Conservation (phyloP, 225 moss, liverwort and hornwort genomes). For the Sphagnum contortum region DNA sequence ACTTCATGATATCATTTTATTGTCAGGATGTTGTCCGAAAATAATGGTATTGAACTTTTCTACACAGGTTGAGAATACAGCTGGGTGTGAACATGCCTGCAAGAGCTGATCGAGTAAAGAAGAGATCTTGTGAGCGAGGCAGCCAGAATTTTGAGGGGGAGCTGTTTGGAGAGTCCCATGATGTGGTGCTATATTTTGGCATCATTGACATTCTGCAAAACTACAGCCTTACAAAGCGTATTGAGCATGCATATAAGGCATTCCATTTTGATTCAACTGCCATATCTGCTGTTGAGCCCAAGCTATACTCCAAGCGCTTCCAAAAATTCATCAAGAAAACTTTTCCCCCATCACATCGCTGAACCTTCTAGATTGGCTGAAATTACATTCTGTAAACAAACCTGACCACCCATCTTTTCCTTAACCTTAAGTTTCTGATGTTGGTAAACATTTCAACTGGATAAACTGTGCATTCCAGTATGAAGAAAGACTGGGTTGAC, state of each 20-base stretch:
- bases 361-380: slow-evolving; percentile 12
- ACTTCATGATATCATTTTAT: no score
- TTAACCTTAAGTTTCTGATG: no score
- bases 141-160: slow-evolving; percentile 65
- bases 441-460: no score
- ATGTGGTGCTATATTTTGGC: slow-evolving; percentile 99
- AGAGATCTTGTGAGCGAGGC: slow-evolving; percentile 29
- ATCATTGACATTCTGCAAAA: slow-evolving; percentile 99
- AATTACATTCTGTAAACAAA: no score
- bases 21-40: no score
- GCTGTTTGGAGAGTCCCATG: slow-evolving; percentile 90
- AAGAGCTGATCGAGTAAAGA: slow-evolving; percentile 78
- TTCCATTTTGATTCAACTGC: slow-evolving; percentile 87
- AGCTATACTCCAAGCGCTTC: slow-evolving; percentile 91
- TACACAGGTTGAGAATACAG: slow-evolving; percentile 86
- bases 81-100: slow-evolving; percentile 99
- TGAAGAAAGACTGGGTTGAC: no score
- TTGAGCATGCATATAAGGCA: slow-evolving; percentile 98
- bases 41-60: neutral
- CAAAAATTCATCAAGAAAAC: slow-evolving; percentile 89
- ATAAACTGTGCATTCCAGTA: no score
- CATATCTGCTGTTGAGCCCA: slow-evolving; percentile 98
- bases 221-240: slow-evolving; percentile 86
- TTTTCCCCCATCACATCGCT: slow-evolving; percentile 74
- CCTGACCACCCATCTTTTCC: no score